Conservation (phyloP, 257 asterid genomes). For the Anisodus tanguticus region DNA sequence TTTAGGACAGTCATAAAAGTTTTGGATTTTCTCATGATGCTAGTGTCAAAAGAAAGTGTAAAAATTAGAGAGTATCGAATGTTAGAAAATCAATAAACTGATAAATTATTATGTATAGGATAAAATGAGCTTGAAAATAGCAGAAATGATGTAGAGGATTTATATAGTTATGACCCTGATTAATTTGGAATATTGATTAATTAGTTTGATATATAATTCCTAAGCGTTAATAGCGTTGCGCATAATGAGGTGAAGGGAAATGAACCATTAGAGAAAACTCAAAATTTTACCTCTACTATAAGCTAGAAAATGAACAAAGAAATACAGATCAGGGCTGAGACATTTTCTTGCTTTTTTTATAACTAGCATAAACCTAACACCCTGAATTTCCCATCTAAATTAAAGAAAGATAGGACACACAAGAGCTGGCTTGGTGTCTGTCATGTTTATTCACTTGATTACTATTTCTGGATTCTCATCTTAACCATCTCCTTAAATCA, state of each 20-base stretch:
- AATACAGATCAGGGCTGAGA: not conserved
- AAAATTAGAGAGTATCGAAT: too few relatives aligned
- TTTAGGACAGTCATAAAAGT: too few relatives aligned
- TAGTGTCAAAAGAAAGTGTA: too few relatives aligned
- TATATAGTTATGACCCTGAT: not conserved
- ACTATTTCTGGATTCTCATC: conserved; percentile 44
- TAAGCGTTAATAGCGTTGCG: not conserved
- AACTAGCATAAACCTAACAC: conserved; percentile 15
- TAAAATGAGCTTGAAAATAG: not conserved
- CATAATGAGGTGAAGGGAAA: conserved; percentile 4
- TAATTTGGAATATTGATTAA: not conserved
- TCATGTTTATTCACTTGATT: conserved; percentile 20
- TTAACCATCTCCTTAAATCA: conserved; percentile 75
- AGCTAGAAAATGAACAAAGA: conserved; percentile 31
- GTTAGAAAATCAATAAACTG: too few relatives aligned
- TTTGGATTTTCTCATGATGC: too few relatives aligned
- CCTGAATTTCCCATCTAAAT: not conserved
- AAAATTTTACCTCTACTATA: conserved; percentile 36
- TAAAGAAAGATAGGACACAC: conserved; percentile 26
- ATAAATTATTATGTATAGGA: too few relatives aligned
- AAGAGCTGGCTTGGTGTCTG: not conserved
- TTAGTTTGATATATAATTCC: not conserved
- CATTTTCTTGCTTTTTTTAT: conserved; percentile 2
- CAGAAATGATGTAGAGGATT: too few relatives aligned
- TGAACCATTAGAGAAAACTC: conserved; percentile 26